These are phyloP conservation scores for Gossypium davidsonii DNA, from an alignment of 441 rosid genomes.

Conservation along the genomic window DNA sequence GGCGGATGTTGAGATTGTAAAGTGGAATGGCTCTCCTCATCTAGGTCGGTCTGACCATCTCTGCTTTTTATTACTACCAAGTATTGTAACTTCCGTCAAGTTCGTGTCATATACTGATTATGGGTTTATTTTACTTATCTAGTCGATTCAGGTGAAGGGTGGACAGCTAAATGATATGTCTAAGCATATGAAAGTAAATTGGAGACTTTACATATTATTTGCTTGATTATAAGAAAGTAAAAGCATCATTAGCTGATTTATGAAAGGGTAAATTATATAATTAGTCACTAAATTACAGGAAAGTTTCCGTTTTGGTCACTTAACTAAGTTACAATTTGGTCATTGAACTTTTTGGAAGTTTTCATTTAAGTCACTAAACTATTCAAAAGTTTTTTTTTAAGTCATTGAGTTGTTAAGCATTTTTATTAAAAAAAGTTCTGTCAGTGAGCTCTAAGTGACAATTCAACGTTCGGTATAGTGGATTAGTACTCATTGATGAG, in stretches of 20 bases:
- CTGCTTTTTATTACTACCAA: neutral
- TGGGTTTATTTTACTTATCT: neutral
- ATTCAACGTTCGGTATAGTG: too few species aligned
- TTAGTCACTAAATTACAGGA: too few species aligned
- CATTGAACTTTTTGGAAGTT: too few species aligned
- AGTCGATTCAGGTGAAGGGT: neutral
- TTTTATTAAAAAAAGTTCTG: too few species aligned
- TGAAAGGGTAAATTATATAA: neutral
- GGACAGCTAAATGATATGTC: neutral
- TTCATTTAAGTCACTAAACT: too few species aligned
- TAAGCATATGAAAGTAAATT: neutral
- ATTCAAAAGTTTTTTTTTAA: too few species aligned
- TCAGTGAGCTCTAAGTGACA: too few species aligned
- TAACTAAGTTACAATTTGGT: too few species aligned
- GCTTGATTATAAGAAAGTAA: neutral
- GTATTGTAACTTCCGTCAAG: neutral
- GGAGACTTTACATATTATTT: neutral
- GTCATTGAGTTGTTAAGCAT: too few species aligned
- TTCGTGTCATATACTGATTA: neutral
- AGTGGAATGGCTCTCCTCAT: slow-evolving; percentile 70
- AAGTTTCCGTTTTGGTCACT: too few species aligned
- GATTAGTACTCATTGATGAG: too few species aligned
- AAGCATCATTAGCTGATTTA: neutral
- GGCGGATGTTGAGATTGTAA: slow-evolving; percentile 72
- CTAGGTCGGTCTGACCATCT: slow-evolving; percentile 42